Conservation (phyloP, 495 filamentous ascomycete species). For the Wilcoxina mikolae region DNA sequence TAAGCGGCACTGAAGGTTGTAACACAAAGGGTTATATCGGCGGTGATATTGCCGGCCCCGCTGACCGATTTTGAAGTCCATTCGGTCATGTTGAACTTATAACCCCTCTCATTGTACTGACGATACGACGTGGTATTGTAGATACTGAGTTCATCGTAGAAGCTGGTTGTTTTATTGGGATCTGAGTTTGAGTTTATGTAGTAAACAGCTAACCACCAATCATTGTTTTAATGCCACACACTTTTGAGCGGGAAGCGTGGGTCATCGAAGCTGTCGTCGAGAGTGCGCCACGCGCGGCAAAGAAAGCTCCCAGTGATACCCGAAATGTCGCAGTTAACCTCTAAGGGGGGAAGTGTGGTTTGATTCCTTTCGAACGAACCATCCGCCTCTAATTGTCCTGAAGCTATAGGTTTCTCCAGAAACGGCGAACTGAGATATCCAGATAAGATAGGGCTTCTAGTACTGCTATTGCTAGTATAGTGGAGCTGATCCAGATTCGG, state of each 20-base stretch:
- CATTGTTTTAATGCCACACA: background rate
- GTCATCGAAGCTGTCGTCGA: background rate
- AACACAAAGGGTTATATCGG: background rate
- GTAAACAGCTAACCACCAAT: background rate
- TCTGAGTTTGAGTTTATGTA: background rate
- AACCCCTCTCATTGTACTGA: background rate
- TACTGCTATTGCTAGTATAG: too few species aligned
- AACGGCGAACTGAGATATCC: background rate
- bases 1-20: background rate
- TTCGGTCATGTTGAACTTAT: background rate
- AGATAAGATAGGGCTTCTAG: background rate
- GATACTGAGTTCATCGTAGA: too few species aligned
- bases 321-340: too few species aligned
- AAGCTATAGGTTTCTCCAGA: background rate
- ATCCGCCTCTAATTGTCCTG: background rate
- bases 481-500: background rate
- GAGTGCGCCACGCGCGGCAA: too few species aligned
- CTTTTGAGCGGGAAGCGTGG: too few species aligned
- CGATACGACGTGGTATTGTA: too few species aligned
- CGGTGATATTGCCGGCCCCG: background rate
- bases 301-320: too few species aligned
- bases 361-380: background rate
- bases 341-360: background rate
- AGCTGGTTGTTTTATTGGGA: too few species aligned
- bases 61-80: background rate